Percentiles rank a stretch among this genome's conserved stretches.
phyloP scores from a whole-genome alignment of 2,329 filamentous ascomycete species.

The Paraconiothyrium brasiliense region DNA sequence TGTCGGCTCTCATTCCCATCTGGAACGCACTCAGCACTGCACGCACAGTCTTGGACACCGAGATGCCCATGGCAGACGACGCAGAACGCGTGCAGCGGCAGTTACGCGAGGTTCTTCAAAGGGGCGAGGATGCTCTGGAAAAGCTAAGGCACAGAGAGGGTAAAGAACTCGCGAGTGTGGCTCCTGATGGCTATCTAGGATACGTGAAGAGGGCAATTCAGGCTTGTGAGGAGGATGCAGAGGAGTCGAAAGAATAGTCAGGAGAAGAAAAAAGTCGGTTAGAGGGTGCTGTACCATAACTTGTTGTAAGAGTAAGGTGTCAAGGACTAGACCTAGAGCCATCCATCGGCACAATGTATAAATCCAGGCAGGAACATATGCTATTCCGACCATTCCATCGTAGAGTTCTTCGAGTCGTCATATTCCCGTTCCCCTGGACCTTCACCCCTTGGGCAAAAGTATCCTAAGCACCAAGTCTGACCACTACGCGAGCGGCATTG shows the following conservation, averaged over 20 bases:
- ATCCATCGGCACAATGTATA: neutral
- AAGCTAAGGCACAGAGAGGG: neutral
- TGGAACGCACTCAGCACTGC: constrained; percentile 57
- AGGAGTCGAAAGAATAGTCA: neutral
- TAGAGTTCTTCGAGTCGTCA: too few species aligned
- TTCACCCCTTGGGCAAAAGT: too few species aligned
- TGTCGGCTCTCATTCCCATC: constrained; percentile 48
- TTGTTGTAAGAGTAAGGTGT: constrained; percentile 7
- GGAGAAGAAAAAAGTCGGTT: neutral
- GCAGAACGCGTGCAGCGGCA: constrained; percentile 29
- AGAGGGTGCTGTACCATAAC: neutral
- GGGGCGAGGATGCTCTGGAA: constrained; percentile 3
- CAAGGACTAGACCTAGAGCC: neutral
- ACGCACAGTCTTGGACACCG: constrained; percentile 49
- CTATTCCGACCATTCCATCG: too few species aligned
- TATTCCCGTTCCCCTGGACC: too few species aligned
- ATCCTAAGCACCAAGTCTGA: neutral
- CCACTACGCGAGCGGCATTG: neutral
- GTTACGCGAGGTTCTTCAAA: constrained; percentile 8
- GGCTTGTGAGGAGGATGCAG: constrained; percentile 6
- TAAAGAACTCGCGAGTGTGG: neutral
- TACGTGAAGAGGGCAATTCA: constrained; percentile 21
- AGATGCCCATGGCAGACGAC: constrained; percentile 42
- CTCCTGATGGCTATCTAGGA: constrained; percentile 8
- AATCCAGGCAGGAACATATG: neutral